Evolutionary conservation across 441 rosid genomes (phyloP), one percentile per base, ranked within the genome.

Genomic region (Brassica hybrid): DNA sequence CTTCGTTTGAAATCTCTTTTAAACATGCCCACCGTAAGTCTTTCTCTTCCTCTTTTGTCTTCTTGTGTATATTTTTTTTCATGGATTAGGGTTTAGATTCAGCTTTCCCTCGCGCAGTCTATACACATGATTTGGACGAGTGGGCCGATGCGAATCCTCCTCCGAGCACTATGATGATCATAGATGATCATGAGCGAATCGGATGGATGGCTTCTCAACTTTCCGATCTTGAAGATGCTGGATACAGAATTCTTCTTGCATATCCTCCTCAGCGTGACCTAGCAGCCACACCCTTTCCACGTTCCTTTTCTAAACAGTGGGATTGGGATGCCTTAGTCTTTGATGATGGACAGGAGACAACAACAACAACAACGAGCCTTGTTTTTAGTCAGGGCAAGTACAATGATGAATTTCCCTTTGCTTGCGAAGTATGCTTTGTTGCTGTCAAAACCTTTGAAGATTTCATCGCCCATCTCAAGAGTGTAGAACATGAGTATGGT

Each of bases 391-490:
- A 11, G 52, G 14, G 14, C 6, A 43, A 1, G n/a, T 11, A 43
- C 14, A 12, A 43, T 43, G 52, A 43, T 43, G n/a, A 43, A 43
- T 13, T 12, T 43, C 52, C 52, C 6, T 43, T 3, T 5, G n/a
- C 52, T 48, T 48, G 54, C 54, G 54, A 48, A n/a, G 54, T 48
- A 48, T 48, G 54, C 17, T 48, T 48, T 48, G 54, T 48, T 48
- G 17, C 54, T 48, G 16, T 5, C 54, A n/a, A 1, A n/a, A 48
- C 7, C 7, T 48, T 48, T 48, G 54, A 48, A 48, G 17, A 48
- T 48, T 48, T 48, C 54, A 48, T 3, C 54, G 17, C 7, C 54
- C 54, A 48, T 13, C 54, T 48, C 54, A 48, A 48, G 7, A 13
- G 17, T 48, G 54, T 5, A 48, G 8, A 48, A 13, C 54, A 48